Evolutionary conservation across 768 basidiomycete species (phyloP).

Genomic region (Tephrocybe sp.): DNA sequence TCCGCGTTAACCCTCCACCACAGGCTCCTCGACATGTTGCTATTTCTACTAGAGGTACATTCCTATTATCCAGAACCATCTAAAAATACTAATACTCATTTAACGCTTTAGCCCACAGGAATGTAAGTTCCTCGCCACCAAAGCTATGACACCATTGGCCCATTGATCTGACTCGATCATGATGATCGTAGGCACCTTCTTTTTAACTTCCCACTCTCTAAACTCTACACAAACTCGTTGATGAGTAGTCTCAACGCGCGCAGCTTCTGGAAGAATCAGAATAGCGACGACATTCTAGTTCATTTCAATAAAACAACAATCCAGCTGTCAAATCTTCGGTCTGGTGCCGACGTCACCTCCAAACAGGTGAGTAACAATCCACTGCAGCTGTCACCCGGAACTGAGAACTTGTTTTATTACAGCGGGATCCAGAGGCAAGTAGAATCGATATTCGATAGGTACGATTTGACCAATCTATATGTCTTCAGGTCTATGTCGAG

Average conservation of each 20-base stretch:
- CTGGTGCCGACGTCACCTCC: not conserved
- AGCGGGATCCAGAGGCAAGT: conserved; percentile 5
- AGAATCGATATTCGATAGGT: not conserved
- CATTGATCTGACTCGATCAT: not conserved
- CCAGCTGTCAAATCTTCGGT: not conserved
- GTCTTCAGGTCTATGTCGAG: conserved; percentile 18
- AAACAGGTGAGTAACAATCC: not conserved
- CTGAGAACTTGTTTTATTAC: not conserved
- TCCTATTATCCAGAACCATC: not conserved
- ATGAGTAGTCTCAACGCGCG: conserved; percentile 37
- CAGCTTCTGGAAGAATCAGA: conserved; percentile 24
- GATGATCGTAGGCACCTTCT: conserved; percentile 27
- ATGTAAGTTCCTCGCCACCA: conserved; percentile 15
- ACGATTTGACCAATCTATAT: not conserved
- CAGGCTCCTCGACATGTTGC: conserved; percentile 23
- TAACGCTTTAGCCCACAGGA: conserved; percentile 18
- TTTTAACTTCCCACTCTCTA: conserved; percentile 36
- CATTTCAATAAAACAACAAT: not conserved
- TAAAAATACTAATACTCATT: not conserved
- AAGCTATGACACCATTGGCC: not conserved
- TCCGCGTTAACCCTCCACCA: not conserved
- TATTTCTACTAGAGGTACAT: conserved; percentile 22
- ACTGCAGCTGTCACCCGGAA: not conserved
- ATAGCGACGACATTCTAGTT: conserved; percentile 1
- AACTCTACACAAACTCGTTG: conserved; percentile 38